Conservation (phyloP, 2,329 filamentous ascomycete species). For the Diaporthe humulicola region DNA sequence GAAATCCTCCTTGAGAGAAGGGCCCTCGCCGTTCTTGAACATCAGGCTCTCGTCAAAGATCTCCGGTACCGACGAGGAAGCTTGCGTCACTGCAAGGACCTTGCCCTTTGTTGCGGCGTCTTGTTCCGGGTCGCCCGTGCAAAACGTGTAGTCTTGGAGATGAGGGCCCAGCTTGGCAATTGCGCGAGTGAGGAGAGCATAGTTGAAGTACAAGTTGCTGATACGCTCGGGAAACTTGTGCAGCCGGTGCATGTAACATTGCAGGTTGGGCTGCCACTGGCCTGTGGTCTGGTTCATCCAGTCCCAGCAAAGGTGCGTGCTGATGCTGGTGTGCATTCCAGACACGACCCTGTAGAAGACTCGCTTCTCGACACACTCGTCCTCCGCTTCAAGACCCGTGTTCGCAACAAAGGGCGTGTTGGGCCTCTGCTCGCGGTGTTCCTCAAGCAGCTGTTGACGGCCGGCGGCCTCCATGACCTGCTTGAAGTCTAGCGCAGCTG, state of each 20-base stretch:
- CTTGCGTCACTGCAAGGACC: slow-evolving; percentile 80
- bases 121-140: slow-evolving; percentile 84
- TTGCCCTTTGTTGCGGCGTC: slow-evolving; percentile 85
- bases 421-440: slow-evolving; percentile 67
- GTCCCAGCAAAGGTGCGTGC: slow-evolving; percentile 94
- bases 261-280: slow-evolving; percentile 89
- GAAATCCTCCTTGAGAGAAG: slow-evolving; percentile 95
- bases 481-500: slow-evolving; percentile 72
- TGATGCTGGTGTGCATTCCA: slow-evolving; percentile 98
- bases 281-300: slow-evolving; percentile 96
- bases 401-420: slow-evolving; percentile 72
- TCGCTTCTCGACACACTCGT: slow-evolving; percentile 97
- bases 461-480: slow-evolving; percentile 71
- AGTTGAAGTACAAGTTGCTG: slow-evolving; percentile 99
- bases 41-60: slow-evolving; percentile 97
- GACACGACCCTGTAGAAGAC: slow-evolving; percentile 97
- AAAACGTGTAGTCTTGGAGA: slow-evolving; percentile 87
- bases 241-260: slow-evolving; percentile 90
- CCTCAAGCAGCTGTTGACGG: slow-evolving; percentile 72
- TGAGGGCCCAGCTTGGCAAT: slow-evolving; percentile 90
- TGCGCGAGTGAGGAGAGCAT: slow-evolving; percentile 92
- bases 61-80: slow-evolving; percentile 76
- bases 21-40: slow-evolving; percentile 84
- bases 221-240: slow-evolving; percentile 90
- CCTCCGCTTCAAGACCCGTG: slow-evolving; percentile 81